Conservation (phyloP, 23 red algal genomes). For the Gracilaria caudata region DNA sequence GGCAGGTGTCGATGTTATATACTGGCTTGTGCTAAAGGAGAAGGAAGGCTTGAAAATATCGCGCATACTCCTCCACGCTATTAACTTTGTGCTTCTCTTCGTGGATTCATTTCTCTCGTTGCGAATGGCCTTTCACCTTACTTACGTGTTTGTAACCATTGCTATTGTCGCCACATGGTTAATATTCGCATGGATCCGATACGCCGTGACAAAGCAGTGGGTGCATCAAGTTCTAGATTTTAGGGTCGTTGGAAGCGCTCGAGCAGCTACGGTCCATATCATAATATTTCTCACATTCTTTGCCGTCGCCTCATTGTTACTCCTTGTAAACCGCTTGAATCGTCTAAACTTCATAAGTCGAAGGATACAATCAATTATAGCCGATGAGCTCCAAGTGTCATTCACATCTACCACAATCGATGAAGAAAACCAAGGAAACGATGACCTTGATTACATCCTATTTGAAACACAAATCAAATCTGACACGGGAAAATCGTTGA, state of each 20-base stretch:
- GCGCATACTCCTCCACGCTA: slow-evolving; percentile 22
- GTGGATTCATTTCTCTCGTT: slow-evolving; percentile 43
- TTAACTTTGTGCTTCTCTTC: slow-evolving; percentile 57
- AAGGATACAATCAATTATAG: slow-evolving; percentile 1
- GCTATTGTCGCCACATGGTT: slow-evolving; percentile 27
- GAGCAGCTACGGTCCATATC: slow-evolving; percentile 15
- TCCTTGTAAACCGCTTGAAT: slow-evolving; percentile 13
- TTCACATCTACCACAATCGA: background rate
- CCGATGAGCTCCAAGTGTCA: slow-evolving; percentile 2
- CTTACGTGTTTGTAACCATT: slow-evolving; percentile 29
- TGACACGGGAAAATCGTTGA: background rate
- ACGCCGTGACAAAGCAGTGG: slow-evolving; percentile 26
- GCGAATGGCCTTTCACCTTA: slow-evolving; percentile 40
- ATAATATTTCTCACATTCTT: slow-evolving; percentile 11
- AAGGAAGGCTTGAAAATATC: background rate
- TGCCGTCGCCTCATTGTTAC: background rate
- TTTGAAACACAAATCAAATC: background rate
- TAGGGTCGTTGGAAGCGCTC: background rate
- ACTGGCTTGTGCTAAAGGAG: slow-evolving; percentile 51
- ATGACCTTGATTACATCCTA: background rate
- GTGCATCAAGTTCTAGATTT: slow-evolving; percentile 49
- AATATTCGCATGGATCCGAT: slow-evolving; percentile 64
- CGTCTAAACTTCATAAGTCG: slow-evolving; percentile 11
- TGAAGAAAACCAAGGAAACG: background rate
- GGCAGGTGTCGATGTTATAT: slow-evolving; percentile 43